Evolutionary conservation across 2,329 filamentous ascomycete species (phyloP).

Genomic region (Diaporthe sp.): DNA sequence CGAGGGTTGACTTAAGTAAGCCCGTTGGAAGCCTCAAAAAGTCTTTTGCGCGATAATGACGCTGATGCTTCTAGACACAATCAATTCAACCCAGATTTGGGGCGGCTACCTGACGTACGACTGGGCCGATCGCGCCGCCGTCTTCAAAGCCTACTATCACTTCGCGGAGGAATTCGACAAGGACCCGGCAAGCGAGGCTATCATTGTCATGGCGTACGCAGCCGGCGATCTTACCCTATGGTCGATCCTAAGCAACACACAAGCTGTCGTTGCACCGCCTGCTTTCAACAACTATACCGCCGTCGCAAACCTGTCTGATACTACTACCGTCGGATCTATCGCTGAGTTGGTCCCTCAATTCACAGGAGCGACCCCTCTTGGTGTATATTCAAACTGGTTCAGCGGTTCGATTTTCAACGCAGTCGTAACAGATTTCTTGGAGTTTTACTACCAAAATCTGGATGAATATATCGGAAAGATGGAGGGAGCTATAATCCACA

Average conservation of each 20-base stretch:
- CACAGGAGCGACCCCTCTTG: constrained; percentile 17
- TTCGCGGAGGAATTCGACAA: constrained; percentile 48
- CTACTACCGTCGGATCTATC: not conserved
- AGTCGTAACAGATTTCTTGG: constrained; percentile 42
- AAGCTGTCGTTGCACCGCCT: not conserved
- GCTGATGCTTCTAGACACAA: constrained; percentile 36
- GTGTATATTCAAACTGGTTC: constrained; percentile 25
- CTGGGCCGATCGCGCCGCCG: constrained; percentile 43
- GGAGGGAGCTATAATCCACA: constrained; percentile 45
- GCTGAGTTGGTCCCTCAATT: constrained; percentile 13
- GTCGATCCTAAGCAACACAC: constrained; percentile 3
- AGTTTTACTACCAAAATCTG: constrained; percentile 50
- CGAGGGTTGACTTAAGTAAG: constrained; percentile 46
- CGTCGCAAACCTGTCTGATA: not conserved
- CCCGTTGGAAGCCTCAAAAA: not conserved
- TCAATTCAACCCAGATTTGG: constrained; percentile 48
- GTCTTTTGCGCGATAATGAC: not conserved
- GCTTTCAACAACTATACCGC: constrained; percentile 24
- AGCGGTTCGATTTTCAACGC: constrained; percentile 44
- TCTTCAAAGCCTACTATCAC: constrained; percentile 49
- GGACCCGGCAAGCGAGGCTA: constrained; percentile 49
- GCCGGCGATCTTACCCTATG: not conserved
- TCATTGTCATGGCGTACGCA: constrained; percentile 36
- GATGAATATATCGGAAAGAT: constrained; percentile 49
- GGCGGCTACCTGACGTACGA: constrained; percentile 49